These are phyloP conservation scores for Linnemannia hyalina DNA, from an alignment of 192 early-diverging fungal genomes.

Conservation along the genomic window DNA sequence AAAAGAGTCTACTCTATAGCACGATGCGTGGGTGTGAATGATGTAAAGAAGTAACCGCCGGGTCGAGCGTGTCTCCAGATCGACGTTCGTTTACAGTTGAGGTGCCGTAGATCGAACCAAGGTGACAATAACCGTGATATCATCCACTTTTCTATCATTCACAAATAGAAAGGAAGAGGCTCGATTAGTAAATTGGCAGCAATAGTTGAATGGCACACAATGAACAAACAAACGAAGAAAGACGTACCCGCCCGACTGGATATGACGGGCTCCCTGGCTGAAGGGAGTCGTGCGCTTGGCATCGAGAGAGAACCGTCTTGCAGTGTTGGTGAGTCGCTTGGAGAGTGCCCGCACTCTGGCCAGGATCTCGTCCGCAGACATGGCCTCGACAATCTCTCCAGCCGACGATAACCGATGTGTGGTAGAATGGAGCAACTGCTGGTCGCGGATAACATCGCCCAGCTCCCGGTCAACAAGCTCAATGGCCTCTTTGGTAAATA, in stretches of 20 bases:
- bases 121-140: slow-evolving; percentile 70
- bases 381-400: neutral
- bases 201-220: neutral
- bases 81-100: neutral
- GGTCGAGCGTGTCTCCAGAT: neutral
- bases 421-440: neutral
- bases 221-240: neutral
- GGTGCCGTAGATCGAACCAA: slow-evolving; percentile 50
- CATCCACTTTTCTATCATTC: slow-evolving; percentile 65
- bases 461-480: slow-evolving; percentile 63
- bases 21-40: neutral
- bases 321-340: slow-evolving; percentile 64
- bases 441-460: slow-evolving; percentile 49
- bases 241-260: slow-evolving; percentile 56
- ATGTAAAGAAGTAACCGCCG: neutral
- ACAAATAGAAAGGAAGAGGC: neutral
- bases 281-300: slow-evolving; percentile 64
- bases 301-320: slow-evolving; percentile 62
- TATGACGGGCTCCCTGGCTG: slow-evolving; percentile 60
- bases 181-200: neutral
- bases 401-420: neutral
- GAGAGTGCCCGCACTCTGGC: slow-evolving; percentile 61
- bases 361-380: slow-evolving; percentile 53
- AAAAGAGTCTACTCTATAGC: slow-evolving; percentile 1
- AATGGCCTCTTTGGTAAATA: slow-evolving; percentile 66